phyloP scores from a whole-genome alignment of 305 asterid species.

The Salvia sclarea region DNA sequence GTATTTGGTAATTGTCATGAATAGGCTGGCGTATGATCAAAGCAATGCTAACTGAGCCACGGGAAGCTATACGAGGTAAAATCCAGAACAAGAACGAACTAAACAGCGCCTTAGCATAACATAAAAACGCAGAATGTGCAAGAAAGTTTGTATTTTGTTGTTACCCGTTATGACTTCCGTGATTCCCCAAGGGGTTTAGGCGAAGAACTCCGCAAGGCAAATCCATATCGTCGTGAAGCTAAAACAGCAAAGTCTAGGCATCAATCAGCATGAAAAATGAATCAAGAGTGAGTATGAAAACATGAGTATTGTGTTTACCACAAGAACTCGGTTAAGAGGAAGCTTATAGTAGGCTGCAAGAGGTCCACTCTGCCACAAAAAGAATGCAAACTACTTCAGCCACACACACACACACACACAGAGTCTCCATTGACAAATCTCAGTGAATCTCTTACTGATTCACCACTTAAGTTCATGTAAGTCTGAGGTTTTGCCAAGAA shows the following conservation, averaged over 20 bases:
- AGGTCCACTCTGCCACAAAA: conserved; percentile 72
- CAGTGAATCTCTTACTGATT: conserved; percentile 58
- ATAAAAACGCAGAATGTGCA: conserved; percentile 1
- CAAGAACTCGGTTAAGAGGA: conserved; percentile 87
- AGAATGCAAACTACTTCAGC: conserved; percentile 21
- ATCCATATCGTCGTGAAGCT: conserved; percentile 93
- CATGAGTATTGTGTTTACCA: conserved; percentile 45
- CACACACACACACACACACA: neutral
- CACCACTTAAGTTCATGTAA: conserved; percentile 84
- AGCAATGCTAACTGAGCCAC: no score
- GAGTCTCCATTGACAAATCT: neutral
- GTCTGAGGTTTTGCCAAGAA: conserved; percentile 92
- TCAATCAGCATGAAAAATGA: conserved; percentile 15
- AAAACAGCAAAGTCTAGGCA: conserved; percentile 15
- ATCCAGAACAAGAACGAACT: neutral
- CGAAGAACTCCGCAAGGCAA: conserved; percentile 97
- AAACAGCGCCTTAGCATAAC: no score
- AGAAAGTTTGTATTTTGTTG: no score
- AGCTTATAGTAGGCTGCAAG: conserved; percentile 96
- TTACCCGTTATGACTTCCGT: conserved; percentile 90
- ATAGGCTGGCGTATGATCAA: neutral
- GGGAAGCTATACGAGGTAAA: neutral
- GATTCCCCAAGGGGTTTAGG: conserved; percentile 72
- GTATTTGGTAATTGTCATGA: neutral
- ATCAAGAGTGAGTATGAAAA: neutral